Percentiles rank a stretch among this genome's conserved stretches.
Evolutionary conservation across 192 early-diverging fungal species (phyloP).

Genomic region (Phycomyces nitens): DNA sequence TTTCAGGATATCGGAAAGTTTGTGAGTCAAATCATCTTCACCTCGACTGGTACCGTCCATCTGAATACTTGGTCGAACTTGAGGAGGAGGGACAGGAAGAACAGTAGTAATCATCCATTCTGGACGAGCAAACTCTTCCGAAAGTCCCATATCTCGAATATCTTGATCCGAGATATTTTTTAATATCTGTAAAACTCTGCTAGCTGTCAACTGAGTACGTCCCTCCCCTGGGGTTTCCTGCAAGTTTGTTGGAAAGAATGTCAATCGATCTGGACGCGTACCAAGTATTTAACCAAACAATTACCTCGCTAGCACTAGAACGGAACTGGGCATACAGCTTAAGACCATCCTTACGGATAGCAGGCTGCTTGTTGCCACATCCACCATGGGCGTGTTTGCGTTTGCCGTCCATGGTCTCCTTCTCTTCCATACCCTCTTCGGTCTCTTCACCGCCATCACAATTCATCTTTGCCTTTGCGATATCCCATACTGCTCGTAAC

Average conservation of each 20-base stretch:
- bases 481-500: constrained; percentile 83
- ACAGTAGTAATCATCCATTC: constrained; percentile 98
- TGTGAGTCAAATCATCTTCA: constrained; percentile 98
- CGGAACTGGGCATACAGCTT: constrained; percentile 57
- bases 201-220: constrained; percentile 63
- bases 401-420: constrained; percentile 44
- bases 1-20: constrained; percentile 90
- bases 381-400: constrained; percentile 73
- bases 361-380: constrained; percentile 83
- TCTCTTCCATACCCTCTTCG: constrained; percentile 53
- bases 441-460: constrained; percentile 76
- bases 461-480: constrained; percentile 77
- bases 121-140: constrained; percentile 87
- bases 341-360: constrained; percentile 76
- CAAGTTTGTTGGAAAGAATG: not conserved
- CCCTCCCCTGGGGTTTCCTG: constrained; percentile 56
- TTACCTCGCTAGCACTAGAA: constrained; percentile 22
- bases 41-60: constrained; percentile 84
- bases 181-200: constrained; percentile 78
- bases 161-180: constrained; percentile 87
- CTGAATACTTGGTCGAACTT: constrained; percentile 93
- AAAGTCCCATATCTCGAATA: constrained; percentile 79
- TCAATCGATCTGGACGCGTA: not conserved
- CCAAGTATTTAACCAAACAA: not conserved
- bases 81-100: constrained; percentile 92